Evolutionary conservation across 345 rosid species (phyloP).

Genomic region (Crucihimalaya himalaica): DNA sequence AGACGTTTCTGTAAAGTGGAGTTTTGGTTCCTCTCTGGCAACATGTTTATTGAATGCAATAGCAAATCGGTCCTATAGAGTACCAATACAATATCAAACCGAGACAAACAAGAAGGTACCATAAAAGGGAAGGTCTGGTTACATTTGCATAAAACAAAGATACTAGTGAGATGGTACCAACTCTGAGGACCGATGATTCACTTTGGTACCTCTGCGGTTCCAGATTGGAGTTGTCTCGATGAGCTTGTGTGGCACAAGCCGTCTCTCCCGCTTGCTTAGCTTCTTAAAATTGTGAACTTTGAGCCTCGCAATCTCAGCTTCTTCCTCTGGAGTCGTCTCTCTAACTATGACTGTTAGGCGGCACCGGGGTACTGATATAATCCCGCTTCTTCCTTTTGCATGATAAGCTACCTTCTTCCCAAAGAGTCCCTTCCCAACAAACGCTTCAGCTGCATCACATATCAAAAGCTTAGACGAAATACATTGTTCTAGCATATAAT

Average conservation of each 20-base stretch:
- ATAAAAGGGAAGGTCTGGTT: conserved; percentile 6
- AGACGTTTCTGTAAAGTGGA: background rate
- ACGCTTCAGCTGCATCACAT: conserved; percentile 76
- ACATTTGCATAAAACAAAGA: background rate
- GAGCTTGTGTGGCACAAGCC: conserved; percentile 74
- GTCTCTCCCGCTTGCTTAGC: conserved; percentile 68
- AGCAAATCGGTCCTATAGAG: conserved; percentile 8
- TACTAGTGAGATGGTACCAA: conserved; percentile 30
- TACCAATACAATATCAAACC: conserved; percentile 17
- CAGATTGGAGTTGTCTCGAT: conserved; percentile 85
- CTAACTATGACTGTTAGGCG: conserved; percentile 82
- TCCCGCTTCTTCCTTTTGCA: conserved; percentile 62
- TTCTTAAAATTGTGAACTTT: conserved; percentile 75
- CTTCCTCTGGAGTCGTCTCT: conserved; percentile 83
- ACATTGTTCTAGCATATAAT: background rate
- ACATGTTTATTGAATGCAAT: conserved; percentile 24
- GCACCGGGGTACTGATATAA: conserved; percentile 64
- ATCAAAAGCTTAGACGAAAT: conserved; percentile 15
- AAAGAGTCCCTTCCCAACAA: conserved; percentile 79
- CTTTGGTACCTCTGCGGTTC: conserved; percentile 64
- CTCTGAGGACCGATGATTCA: conserved; percentile 20
- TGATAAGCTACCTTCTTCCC: conserved; percentile 69
- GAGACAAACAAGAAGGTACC: conserved; percentile 12
- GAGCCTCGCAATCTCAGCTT: conserved; percentile 81
- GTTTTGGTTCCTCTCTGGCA: conserved; percentile 1